phyloP scores from a whole-genome alignment of 495 filamentous ascomycete genomes.

The Lasiosphaeriaceae sp. region DNA sequence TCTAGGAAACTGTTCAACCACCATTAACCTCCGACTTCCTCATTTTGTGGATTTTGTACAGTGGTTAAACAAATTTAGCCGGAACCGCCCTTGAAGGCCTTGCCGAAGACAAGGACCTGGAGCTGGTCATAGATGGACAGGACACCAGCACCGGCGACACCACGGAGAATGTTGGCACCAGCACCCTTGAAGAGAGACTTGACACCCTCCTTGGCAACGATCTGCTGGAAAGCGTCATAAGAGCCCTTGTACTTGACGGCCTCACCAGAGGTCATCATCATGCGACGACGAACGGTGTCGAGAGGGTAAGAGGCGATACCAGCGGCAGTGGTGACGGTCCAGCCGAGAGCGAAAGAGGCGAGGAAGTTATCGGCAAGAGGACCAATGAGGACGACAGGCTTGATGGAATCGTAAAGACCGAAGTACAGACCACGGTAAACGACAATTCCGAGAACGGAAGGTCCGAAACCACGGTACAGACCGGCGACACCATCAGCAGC shows the following conservation, averaged over 20 bases:
- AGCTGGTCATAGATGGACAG: constrained; percentile 99
- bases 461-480: constrained; percentile 99
- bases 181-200: constrained; percentile 99
- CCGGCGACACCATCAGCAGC: constrained; percentile 96
- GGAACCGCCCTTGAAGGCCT: constrained; percentile 94
- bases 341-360: constrained; percentile 96
- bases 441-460: constrained; percentile 95
- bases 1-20: constrained; percentile 13
- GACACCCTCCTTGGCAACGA: constrained; percentile 93
- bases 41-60: constrained; percentile 33
- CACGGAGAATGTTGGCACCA: constrained; percentile 99
- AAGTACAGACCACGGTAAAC: constrained; percentile 99
- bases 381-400: constrained; percentile 93
- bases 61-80: constrained; percentile 55
- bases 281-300: constrained; percentile 99
- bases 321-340: constrained; percentile 98
- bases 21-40: constrained; percentile 25
- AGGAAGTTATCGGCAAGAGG: constrained; percentile 96
- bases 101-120: constrained; percentile 98
- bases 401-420: constrained; percentile 99
- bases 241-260: constrained; percentile 99
- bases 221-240: constrained; percentile 90
- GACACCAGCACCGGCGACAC: constrained; percentile 99
- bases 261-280: constrained; percentile 99
- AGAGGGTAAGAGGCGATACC: constrained; percentile 99